Evolutionary conservation across 805 yeast species (phyloP), one percentile per base, ranked within the genome.

Genomic region (Torulaspora delbrueckii): DNA sequence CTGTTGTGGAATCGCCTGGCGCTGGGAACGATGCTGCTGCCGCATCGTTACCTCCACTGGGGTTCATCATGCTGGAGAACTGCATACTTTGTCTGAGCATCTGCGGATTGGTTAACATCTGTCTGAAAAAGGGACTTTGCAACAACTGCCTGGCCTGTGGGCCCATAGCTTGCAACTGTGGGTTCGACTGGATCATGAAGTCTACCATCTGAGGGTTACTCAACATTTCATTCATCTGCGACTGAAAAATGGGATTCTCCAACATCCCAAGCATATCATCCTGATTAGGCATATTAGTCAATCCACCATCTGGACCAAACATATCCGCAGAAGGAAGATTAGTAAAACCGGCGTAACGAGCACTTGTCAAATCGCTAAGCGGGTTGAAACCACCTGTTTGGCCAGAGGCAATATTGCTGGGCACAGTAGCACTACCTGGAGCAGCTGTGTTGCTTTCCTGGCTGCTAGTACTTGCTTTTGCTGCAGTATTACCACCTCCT

Each of bases 221-320:
- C 41, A 89, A 72, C 84, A 86, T 78, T 40, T 84, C 81, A 61
- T 84, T 80, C 86, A 91, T 78, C 48, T 83, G 75, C 62, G 89
- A 89, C 62, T 83, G 90, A 56, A 86, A 77, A 68, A 78, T 73
- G 33, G 98, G 99, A 54, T 79, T 78, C 14, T 80, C 82, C 82
- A 93, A 74, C 85, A 87, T 79, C 45, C 75, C 72, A 28, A 79
- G 71, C 67, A 91, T 62, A 51, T 86, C 89, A 41, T 84, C 90
- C 39, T 86, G 84, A 55, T 79, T 81, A 9, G 95, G 90, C 43
- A 56, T 54, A 28, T 52, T 59, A 16, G 51, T 53, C 86, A 84
- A 78, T 13, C 97, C 98, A 33, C 95, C 96, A 65, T 90, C 97
- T 23, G 96, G 90, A 1, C 96, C 96, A 70, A 91, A 89, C 84